Conservation (phyloP, 805 yeast genomes). For the Candida methanosorbosa region DNA sequence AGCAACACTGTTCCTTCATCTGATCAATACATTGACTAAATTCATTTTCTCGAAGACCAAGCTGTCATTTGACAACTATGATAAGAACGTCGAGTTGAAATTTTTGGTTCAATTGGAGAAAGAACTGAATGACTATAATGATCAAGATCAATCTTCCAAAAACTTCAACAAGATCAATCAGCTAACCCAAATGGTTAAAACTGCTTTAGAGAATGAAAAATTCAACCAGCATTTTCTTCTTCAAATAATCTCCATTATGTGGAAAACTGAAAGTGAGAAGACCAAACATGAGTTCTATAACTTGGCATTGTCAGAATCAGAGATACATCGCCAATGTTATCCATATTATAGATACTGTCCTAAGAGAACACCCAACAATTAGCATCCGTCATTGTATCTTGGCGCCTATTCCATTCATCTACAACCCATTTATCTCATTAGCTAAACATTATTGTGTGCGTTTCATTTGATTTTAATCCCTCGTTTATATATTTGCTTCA, state of each 20-base stretch:
- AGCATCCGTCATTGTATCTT: too few relatives aligned
- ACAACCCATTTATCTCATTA: too few relatives aligned
- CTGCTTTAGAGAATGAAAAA: not conserved
- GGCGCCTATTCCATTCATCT: too few relatives aligned
- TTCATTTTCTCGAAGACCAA: too few relatives aligned
- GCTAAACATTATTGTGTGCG: too few relatives aligned
- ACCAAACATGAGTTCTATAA: slow-evolving; percentile 28
- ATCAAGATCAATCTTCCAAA: too few relatives aligned
- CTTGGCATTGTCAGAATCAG: slow-evolving; percentile 32
- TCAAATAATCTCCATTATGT: slow-evolving; percentile 34
- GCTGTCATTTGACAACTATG: not conserved
- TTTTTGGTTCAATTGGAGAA: slow-evolving; percentile 8
- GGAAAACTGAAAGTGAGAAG: slow-evolving; percentile 32
- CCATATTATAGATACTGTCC: slow-evolving; percentile 39
- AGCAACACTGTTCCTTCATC: slow-evolving; percentile 23
- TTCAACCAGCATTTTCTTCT: slow-evolving; percentile 27
- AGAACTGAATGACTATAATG: slow-evolving; percentile 1
- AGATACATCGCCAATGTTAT: slow-evolving; percentile 29
- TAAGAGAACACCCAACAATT: too few relatives aligned
- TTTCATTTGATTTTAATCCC: too few relatives aligned
- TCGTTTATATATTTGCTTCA: too few relatives aligned
- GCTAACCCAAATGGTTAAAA: not conserved
- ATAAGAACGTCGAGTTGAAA: slow-evolving; percentile 8
- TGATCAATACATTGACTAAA: slow-evolving; percentile 15
- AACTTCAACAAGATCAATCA: too few relatives aligned